A percentile compares a stretch with the other conserved stretches of the same genome.
Evolutionary conservation across 2,329 filamentous ascomycete species (phyloP).

Genomic region (Colletotrichum sp.): DNA sequence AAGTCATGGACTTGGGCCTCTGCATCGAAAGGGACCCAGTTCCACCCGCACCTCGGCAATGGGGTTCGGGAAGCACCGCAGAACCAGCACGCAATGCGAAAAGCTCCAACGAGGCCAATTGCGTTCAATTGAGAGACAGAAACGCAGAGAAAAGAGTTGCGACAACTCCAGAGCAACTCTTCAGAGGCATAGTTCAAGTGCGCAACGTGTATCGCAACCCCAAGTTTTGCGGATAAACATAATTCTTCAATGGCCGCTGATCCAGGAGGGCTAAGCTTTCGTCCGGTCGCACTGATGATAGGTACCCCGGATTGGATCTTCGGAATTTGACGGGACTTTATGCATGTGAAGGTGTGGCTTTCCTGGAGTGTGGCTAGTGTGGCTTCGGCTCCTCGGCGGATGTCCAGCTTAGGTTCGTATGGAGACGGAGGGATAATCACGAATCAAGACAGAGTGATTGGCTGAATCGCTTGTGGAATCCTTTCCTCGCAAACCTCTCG

Average conservation of each 20-base stretch:
- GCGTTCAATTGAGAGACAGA: background rate
- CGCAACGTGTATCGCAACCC: background rate
- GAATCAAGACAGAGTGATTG: background rate
- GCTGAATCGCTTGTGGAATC: background rate
- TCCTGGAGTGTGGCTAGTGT: background rate
- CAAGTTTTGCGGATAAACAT: background rate
- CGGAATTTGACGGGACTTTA: conserved; percentile 16
- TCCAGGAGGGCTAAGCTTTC: conserved; percentile 8
- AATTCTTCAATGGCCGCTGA: background rate
- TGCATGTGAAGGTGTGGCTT: background rate
- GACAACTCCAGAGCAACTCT: background rate
- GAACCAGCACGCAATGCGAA: background rate
- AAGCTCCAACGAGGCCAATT: background rate
- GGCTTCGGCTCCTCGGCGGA: background rate
- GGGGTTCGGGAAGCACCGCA: background rate
- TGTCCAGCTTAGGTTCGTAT: background rate
- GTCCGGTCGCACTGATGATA: conserved; percentile 11
- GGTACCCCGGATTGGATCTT: conserved; percentile 1
- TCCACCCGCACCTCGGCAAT: conserved; percentile 11
- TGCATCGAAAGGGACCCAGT: conserved; percentile 1
- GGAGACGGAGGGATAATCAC: background rate
- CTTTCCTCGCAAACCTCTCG: background rate
- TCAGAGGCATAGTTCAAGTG: background rate
- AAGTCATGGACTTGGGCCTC: conserved; percentile 16
- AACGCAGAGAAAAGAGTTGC: background rate